Evolutionary conservation across 805 yeast species (phyloP).

Genomic region (Helenozyma rhizophorensis): DNA sequence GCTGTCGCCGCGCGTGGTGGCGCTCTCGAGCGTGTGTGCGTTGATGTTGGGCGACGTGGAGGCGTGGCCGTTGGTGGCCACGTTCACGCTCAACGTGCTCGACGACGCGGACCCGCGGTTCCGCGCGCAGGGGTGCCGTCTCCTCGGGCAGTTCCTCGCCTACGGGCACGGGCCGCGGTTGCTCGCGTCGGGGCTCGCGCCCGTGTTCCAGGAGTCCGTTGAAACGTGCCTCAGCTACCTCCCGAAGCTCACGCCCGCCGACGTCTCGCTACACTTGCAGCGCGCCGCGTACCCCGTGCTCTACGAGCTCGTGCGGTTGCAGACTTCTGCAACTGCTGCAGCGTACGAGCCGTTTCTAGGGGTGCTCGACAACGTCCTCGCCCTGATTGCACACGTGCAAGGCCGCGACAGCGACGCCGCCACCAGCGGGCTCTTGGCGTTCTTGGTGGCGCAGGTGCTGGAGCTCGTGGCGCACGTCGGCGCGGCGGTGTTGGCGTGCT

Average conservation of each 20-base stretch:
- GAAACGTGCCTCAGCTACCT: conserved; percentile 23
- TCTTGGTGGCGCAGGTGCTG: conserved; percentile 17
- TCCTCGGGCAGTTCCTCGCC: conserved; percentile 15
- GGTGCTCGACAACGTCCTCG: conserved; percentile 21
- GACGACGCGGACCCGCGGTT: conserved; percentile 29
- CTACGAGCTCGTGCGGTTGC: conserved; percentile 5
- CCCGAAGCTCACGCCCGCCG: conserved; percentile 23
- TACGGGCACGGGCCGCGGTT: conserved; percentile 8
- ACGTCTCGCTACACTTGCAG: conserved; percentile 18
- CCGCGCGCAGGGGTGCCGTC: conserved; percentile 22
- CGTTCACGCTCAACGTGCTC: conserved; percentile 31
- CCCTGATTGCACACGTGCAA: conserved; percentile 22
- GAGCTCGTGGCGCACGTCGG: conserved; percentile 8
- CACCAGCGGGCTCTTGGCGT: conserved; percentile 9
- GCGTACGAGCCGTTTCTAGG: conserved; percentile 16
- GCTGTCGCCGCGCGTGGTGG: conserved; percentile 16
- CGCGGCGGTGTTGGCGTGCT: conserved; percentile 18
- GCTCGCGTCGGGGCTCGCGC: conserved; percentile 22
- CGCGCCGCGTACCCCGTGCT: conserved; percentile 21
- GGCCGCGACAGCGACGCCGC: conserved; percentile 11
- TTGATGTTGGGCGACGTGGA: conserved; percentile 10
- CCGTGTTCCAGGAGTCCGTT: conserved; percentile 22
- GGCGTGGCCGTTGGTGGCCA: conserved; percentile 16
- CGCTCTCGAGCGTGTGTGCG: conserved; percentile 25
- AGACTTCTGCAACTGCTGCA: conserved; percentile 1